Conservation (phyloP, 176 grass and related monocot species). For the Avena eriantha region DNA sequence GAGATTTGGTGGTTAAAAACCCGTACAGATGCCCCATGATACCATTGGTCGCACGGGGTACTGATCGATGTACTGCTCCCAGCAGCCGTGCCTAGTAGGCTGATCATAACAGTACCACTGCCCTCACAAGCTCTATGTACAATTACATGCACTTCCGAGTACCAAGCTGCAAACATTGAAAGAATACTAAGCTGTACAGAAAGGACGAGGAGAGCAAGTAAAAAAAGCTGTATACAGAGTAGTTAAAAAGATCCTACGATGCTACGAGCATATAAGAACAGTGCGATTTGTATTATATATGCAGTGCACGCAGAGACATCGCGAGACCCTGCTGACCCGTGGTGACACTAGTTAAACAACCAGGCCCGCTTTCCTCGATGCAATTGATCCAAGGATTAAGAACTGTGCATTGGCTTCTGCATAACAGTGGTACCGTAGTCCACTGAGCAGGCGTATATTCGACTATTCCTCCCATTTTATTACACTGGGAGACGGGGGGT, state of each 20-base stretch:
- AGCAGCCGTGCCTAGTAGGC: background rate
- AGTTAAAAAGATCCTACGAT: too few relatives aligned
- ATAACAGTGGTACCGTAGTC: background rate
- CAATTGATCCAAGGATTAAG: slow-evolving; percentile 2
- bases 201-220: background rate
- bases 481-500: background rate
- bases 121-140: background rate
- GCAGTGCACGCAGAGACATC: slow-evolving; percentile 4
- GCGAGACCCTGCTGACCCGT: slow-evolving; percentile 37
- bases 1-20: background rate
- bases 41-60: background rate
- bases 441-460: slow-evolving; percentile 5
- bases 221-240: background rate
- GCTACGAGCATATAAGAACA: background rate
- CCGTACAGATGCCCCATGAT: background rate
- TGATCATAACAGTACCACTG: background rate
- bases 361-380: background rate
- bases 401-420: background rate
- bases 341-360: slow-evolving; percentile 21
- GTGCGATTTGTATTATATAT: background rate
- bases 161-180: background rate
- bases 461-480: background rate
- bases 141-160: background rate
- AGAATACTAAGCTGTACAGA: too few relatives aligned
- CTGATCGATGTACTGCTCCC: background rate